A percentile compares a stretch with the other conserved stretches of the same genome.
Evolutionary conservation across 768 basidiomycete genomes (phyloP).

Genomic region (Harrya chromipes): DNA sequence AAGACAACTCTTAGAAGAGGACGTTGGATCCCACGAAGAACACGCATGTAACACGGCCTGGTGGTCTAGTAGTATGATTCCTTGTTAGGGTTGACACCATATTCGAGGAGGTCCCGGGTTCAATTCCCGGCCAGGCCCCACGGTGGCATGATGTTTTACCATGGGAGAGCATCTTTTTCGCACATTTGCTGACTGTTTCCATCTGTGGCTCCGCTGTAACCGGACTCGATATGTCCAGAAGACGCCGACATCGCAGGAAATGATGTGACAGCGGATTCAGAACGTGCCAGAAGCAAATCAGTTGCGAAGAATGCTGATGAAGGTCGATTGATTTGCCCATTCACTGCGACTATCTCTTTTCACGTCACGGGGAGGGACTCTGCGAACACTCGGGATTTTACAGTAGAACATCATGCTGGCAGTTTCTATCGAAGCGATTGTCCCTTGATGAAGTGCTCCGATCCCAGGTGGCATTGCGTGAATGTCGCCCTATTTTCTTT

Average conservation of each 20-base stretch:
- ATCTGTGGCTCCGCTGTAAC: background rate
- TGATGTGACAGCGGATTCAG: constrained; percentile 29
- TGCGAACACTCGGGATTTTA: constrained; percentile 29
- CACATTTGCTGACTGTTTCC: background rate
- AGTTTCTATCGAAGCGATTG: constrained; percentile 10
- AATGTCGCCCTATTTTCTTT: constrained; percentile 3
- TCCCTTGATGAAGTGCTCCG: constrained; percentile 10
- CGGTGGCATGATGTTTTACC: constrained; percentile 6
- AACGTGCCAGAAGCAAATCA: constrained; percentile 10
- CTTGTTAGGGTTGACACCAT: constrained; percentile 47
- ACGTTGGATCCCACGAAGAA: background rate
- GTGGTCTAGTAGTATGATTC: constrained; percentile 67
- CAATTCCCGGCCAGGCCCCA: constrained; percentile 83
- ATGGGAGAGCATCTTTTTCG: background rate
- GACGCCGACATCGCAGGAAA: constrained; percentile 32
- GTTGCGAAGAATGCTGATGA: constrained; percentile 8
- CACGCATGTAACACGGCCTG: constrained; percentile 40
- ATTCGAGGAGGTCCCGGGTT: constrained; percentile 80
- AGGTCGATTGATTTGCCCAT: constrained; percentile 23
- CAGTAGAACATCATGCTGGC: background rate
- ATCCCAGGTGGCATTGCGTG: constrained; percentile 5
- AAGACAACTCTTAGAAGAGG: background rate
- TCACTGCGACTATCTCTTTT: constrained; percentile 33
- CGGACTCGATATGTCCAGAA: constrained; percentile 9
- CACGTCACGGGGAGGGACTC: constrained; percentile 40